Conservation (phyloP, 768 basidiomycete species). For the Fomitopsis pulvina region DNA sequence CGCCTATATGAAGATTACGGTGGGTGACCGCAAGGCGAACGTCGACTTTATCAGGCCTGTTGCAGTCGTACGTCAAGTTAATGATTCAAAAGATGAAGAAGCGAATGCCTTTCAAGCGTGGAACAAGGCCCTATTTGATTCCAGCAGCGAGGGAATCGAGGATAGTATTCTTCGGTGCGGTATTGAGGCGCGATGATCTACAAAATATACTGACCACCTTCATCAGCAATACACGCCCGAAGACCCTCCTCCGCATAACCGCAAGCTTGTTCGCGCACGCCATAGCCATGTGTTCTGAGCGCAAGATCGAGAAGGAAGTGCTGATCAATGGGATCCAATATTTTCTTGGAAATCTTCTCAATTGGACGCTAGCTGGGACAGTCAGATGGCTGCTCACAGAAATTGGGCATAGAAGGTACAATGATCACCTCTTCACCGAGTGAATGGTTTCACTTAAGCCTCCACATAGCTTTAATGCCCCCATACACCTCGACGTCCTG, state of each 20-base stretch:
- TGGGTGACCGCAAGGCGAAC: slow-evolving; percentile 39
- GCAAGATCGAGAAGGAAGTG: slow-evolving; percentile 60
- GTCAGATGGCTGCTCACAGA: slow-evolving; percentile 58
- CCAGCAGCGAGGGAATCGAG: slow-evolving; percentile 73
- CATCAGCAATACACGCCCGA: slow-evolving; percentile 67
- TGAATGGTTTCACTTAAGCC: neutral
- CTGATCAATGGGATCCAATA: slow-evolving; percentile 73
- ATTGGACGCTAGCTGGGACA: slow-evolving; percentile 77
- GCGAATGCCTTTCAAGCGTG: slow-evolving; percentile 36
- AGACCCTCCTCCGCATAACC: slow-evolving; percentile 58
- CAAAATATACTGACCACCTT: too few species aligned
- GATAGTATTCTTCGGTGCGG: slow-evolving; percentile 51
- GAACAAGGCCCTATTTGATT: slow-evolving; percentile 77
- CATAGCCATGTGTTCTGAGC: slow-evolving; percentile 37
- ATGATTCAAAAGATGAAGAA: slow-evolving; percentile 25
- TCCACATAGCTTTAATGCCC: slow-evolving; percentile 38
- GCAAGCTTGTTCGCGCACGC: slow-evolving; percentile 63
- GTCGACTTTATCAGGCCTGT: slow-evolving; percentile 46
- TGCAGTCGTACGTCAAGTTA: slow-evolving; percentile 33
- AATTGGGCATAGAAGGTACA: slow-evolving; percentile 47
- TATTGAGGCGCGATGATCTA: too few species aligned
- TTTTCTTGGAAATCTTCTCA: slow-evolving; percentile 65
- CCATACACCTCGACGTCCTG: slow-evolving; percentile 55
- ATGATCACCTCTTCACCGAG: neutral
- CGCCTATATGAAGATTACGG: slow-evolving; percentile 37